phyloP scores from a whole-genome alignment of 305 asterid species.

The Euphrasia arctica region DNA sequence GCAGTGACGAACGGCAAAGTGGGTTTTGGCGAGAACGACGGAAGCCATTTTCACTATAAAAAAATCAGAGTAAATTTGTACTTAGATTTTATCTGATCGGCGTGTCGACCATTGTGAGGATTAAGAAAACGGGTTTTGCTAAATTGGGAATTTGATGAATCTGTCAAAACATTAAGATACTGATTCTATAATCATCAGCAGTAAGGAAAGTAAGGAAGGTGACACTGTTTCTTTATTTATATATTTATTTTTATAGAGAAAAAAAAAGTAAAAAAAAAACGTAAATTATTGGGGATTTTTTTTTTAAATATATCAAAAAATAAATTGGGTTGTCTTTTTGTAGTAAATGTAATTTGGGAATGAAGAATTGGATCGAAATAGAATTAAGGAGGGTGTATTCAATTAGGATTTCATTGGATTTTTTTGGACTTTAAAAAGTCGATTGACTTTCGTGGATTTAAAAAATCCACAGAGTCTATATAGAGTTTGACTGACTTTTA shows the following conservation, averaged over 20 bases:
- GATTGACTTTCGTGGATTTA: no score
- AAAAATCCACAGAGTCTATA: no score
- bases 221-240: not conserved
- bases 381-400: no score
- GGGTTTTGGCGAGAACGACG: conserved; percentile 51
- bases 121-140: conserved; percentile 14
- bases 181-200: conserved; percentile 10
- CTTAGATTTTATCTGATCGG: not conserved
- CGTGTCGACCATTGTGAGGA: not conserved
- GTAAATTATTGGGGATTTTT: no score
- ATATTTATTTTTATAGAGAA: not conserved
- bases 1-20: conserved; percentile 50
- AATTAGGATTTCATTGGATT: no score
- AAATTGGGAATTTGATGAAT: not conserved
- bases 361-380: no score
- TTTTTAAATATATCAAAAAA: no score
- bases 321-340: no score
- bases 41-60: conserved; percentile 46
- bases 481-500: no score
- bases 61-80: conserved; percentile 21
- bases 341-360: no score
- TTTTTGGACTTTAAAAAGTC: no score
- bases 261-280: not conserved
- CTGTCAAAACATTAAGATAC: no score
- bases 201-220: not conserved